Base-by-base conservation (phyloP, 495 filamentous ascomycete genomes). In the Talaromyces borbonicus region DNA sequence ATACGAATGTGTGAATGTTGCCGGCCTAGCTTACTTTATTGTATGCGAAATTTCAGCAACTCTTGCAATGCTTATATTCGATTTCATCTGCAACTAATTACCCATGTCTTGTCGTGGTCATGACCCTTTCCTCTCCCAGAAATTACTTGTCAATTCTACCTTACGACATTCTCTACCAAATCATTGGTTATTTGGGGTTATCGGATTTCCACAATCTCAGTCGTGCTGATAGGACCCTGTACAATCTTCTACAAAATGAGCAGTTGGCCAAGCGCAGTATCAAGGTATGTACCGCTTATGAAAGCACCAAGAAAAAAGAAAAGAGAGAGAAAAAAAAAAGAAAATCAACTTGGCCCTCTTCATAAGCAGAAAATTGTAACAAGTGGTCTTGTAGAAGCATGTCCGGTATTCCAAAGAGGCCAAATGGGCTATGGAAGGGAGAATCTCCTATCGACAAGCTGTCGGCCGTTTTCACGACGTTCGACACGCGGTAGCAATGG, bases 151-250 rank as follows among this genome's bases (percentile, higher is more conserved):
- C 65, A 39, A 55, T 58, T 38, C 54, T 84, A 27, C 80, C 82
- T 3, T 83, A 80, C 56, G 82, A 85, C 62, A 65, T 84, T 8
- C 63, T 83, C 30, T 69, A 77, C 23, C 71, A 77, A 50, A 74
- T 85, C 37, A 68, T 62, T 3, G 62, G 53, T 9, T 61, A 48
- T 32, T 54, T 80, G 35, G 61, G 69, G 8, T 61, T 72, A 45
- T 50, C 58, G 39, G 68, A 72, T 44, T 63, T 53, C 22, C 54
- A 64, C 25, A 57, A 68, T 49, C 56, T 72, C 36, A 68, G 72
- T 46, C 60, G 69, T 33, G 69, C 73, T 30, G 78, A 77, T 53
- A 68, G 62, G 8, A 59, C 68, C 12, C 67, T 88, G 14, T 61
- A 69, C 46, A 69, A 58, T 40, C 56, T 81, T 9, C 56, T 81